Evolutionary conservation across 371 early-diverging fungal genomes (phyloP), one percentile per base, ranked within the genome.

Genomic region (Coemansia sp.): DNA sequence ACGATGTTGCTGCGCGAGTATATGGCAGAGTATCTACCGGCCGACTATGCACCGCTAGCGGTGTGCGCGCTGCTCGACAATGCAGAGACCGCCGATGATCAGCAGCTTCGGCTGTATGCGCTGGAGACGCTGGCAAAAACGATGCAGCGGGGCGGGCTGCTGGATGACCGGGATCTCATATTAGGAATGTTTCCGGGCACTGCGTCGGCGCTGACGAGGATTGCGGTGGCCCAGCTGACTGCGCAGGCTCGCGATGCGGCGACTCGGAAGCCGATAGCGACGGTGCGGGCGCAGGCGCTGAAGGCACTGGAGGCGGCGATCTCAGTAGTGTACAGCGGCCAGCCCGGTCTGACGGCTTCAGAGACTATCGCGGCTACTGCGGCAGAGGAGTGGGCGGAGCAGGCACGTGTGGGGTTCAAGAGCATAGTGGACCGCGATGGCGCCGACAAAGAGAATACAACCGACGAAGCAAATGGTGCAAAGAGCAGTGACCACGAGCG

Each of bases 21-120:
- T 53, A 33, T 53, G 5, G 11, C 2, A 11, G 26, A 33, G 6
- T 38, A 50, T 39, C 14, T 59, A 20, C 65, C 69, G 5, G 36
- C 20, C 5, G 72, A 65, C 5, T 72, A 72, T n/a, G 2, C 65
- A 43, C 49, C 72, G 5, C 39, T 72, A 11, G 61, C 31, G 2
- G 61, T 61, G 8, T 68, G 69, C 31, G 69, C 45, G 16, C 38
- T 72, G 45, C 49, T 72, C 4, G 69, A 72, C 30, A 72, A 55
- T 31, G 64, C 69, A 1, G 72, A 72, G 56, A 5, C 39, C 10
- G 51, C 69, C 1, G 65, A 50, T 7, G 58, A 64, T 20, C 58
- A 49, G 40, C 38, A 33, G 3, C 49, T 72, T 0, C 45, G 69
- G 5, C 2, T 34, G 2, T n/a, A 33, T 10, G 74, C 74, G 10